phyloP scores from a whole-genome alignment of 1,284 basidiomycete species.

The Phellopilus nigrolimitatus region DNA sequence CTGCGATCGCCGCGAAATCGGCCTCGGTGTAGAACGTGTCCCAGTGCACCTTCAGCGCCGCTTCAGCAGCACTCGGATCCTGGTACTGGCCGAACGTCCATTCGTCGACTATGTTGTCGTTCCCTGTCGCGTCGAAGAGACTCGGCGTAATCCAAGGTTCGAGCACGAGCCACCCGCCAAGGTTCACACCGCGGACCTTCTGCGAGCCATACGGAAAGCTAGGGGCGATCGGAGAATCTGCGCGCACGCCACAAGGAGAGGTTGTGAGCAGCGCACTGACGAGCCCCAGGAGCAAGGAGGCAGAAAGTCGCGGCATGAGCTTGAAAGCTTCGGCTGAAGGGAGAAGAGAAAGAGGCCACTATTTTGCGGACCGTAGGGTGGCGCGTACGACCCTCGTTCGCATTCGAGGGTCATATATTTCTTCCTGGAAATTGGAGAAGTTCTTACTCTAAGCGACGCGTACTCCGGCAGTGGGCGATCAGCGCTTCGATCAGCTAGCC shows the following conservation, averaged over 20 bases:
- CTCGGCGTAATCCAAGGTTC: constrained; percentile 90
- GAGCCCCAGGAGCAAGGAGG: not conserved
- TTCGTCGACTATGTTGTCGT: constrained; percentile 72
- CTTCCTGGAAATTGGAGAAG: too few species aligned
- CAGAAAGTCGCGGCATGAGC: not conserved
- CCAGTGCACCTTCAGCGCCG: constrained; percentile 67
- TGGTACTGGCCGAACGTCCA: constrained; percentile 78
- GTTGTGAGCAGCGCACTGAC: constrained; percentile 15
- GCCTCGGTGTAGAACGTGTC: constrained; percentile 75
- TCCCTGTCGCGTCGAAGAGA: constrained; percentile 75
- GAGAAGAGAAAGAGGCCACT: too few species aligned
- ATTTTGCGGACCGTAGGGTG: too few species aligned
- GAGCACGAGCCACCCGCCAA: constrained; percentile 80
- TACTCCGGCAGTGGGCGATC: too few species aligned
- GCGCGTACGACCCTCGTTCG: too few species aligned
- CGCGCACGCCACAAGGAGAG: constrained; percentile 19
- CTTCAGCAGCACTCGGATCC: constrained; percentile 41
- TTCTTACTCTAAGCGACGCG: too few species aligned
- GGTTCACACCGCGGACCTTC: constrained; percentile 63
- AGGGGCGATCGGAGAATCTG: constrained; percentile 31
- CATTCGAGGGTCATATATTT: too few species aligned
- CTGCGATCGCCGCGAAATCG: constrained; percentile 70
- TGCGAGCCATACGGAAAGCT: constrained; percentile 49
- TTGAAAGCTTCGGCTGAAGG: too few species aligned
- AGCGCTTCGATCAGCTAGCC: too few species aligned